Conservation (phyloP, 2,329 filamentous ascomycete species). For the Fusarium heterosporum region DNA sequence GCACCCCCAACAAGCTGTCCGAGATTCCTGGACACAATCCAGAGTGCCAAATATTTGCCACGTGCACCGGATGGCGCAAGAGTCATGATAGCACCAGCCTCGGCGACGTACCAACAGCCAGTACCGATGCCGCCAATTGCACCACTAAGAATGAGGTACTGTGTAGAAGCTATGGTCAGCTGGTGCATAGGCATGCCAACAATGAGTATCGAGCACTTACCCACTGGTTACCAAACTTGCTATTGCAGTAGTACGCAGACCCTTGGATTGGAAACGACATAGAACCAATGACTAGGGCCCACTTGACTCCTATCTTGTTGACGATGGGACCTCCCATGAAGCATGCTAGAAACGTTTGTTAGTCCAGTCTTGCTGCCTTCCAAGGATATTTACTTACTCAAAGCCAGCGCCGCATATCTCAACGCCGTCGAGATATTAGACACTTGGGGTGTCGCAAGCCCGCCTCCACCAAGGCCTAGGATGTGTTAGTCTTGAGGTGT, state of each 20-base stretch:
- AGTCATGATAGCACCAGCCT: conserved; percentile 61
- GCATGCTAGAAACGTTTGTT: not conserved
- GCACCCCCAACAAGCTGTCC: conserved; percentile 17
- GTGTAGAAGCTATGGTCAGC: not conserved
- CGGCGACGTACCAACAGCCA: conserved; percentile 62
- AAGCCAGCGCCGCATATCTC: conserved; percentile 11
- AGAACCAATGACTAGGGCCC: conserved; percentile 15
- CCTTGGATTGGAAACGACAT: conserved; percentile 5
- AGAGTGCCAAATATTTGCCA: conserved; percentile 56
- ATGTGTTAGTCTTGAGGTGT: not conserved
- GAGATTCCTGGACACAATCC: conserved; percentile 14
- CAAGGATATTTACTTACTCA: not conserved
- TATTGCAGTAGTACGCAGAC: conserved; percentile 19
- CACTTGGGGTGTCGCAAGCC: conserved; percentile 15
- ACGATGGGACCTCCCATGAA: conserved; percentile 22
- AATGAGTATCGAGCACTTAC: rapidly evolving
- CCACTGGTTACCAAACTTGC: conserved; percentile 20
- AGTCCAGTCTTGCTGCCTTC: rapidly evolving
- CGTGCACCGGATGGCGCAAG: conserved; percentile 59
- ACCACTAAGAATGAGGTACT: conserved; percentile 20
- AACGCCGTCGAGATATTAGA: conserved; percentile 14
- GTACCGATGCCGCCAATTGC: conserved; percentile 47
- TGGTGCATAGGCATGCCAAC: rapidly evolving
- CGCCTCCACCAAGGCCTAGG: not conserved
- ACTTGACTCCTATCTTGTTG: conserved; percentile 18